A percentile compares a stretch with the other conserved stretches of the same genome.
phyloP scores from a whole-genome alignment of 2,329 filamentous ascomycete genomes.

The Colletotrichum destructivum region DNA sequence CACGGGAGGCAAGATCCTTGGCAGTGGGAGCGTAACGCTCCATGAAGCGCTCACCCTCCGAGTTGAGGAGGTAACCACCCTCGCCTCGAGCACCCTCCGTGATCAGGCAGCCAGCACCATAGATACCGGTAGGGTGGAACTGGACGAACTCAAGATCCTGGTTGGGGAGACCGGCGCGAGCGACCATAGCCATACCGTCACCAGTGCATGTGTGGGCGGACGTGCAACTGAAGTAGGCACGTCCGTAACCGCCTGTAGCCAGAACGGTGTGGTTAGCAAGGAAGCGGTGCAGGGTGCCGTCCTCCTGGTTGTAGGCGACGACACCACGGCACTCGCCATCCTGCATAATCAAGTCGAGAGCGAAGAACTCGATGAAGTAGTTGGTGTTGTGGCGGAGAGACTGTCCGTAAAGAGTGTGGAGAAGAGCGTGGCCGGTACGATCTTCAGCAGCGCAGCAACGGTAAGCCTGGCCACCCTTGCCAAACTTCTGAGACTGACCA shows the following conservation, averaged over 20 bases:
- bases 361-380: conserved; percentile 99
- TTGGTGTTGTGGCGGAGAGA: conserved; percentile 98
- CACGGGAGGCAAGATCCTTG: conserved; percentile 96
- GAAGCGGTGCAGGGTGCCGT: conserved; percentile 97
- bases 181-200: conserved; percentile 99
- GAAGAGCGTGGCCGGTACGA: conserved; percentile 95
- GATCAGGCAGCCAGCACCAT: conserved; percentile 97
- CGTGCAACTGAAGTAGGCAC: conserved; percentile 98
- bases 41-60: conserved; percentile 99
- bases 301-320: conserved; percentile 98
- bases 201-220: conserved; percentile 98
- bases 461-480: conserved; percentile 98
- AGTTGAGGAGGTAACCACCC: conserved; percentile 97
- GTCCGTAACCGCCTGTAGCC: conserved; percentile 96
- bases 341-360: conserved; percentile 97
- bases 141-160: conserved; percentile 99
- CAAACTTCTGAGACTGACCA: conserved; percentile 94
- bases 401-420: conserved; percentile 98
- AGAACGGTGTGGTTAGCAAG: conserved; percentile 96
- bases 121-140: conserved; percentile 99
- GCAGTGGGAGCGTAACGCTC: conserved; percentile 97
- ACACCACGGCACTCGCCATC: conserved; percentile 97
- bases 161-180: conserved; percentile 96
- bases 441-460: conserved; percentile 97
- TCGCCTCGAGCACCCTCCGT: conserved; percentile 98